phyloP scores from a whole-genome alignment of 192 early-diverging fungal species.

The Kickxella alabastrina region DNA sequence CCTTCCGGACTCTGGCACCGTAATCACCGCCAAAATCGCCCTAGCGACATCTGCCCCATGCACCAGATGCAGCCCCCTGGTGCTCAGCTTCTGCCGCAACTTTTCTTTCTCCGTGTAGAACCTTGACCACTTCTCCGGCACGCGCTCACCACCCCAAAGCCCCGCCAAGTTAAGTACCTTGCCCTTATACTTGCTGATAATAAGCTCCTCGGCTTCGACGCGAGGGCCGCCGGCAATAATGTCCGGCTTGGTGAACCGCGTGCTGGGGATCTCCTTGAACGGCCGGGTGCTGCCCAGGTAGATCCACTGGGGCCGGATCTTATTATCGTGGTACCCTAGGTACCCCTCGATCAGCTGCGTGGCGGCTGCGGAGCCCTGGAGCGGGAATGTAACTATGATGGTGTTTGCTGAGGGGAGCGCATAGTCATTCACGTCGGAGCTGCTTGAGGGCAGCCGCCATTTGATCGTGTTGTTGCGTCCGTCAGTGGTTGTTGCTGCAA shows the following conservation, averaged over 20 bases:
- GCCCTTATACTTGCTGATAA: constrained; percentile 13
- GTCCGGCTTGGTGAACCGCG: constrained; percentile 20
- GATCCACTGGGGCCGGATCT: constrained; percentile 21
- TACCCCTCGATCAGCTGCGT: constrained; percentile 18
- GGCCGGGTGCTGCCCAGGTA: constrained; percentile 41
- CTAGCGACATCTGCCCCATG: constrained; percentile 43
- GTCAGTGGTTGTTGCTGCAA: constrained; percentile 29
- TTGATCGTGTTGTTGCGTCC: constrained; percentile 35
- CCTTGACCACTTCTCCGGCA: constrained; percentile 31
- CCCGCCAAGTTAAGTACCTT: constrained; percentile 45
- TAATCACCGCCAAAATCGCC: constrained; percentile 7
- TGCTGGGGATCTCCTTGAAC: constrained; percentile 44
- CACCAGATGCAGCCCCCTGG: constrained; percentile 42
- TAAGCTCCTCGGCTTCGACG: constrained; percentile 28
- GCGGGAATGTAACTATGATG: constrained; percentile 38
- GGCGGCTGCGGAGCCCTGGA: constrained; percentile 17
- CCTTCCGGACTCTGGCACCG: constrained; percentile 7
- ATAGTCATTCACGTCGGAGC: not conserved
- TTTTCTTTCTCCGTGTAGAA: constrained; percentile 29
- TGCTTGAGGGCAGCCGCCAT: constrained; percentile 15
- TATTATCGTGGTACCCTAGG: not conserved
- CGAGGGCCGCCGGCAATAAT: constrained; percentile 19
- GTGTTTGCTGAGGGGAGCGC: constrained; percentile 23
- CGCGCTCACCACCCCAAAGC: constrained; percentile 45
- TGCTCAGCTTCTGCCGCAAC: constrained; percentile 22